Base-by-base conservation (phyloP, 352 stramenopile species). In the Achlya hypogyna region DNA sequence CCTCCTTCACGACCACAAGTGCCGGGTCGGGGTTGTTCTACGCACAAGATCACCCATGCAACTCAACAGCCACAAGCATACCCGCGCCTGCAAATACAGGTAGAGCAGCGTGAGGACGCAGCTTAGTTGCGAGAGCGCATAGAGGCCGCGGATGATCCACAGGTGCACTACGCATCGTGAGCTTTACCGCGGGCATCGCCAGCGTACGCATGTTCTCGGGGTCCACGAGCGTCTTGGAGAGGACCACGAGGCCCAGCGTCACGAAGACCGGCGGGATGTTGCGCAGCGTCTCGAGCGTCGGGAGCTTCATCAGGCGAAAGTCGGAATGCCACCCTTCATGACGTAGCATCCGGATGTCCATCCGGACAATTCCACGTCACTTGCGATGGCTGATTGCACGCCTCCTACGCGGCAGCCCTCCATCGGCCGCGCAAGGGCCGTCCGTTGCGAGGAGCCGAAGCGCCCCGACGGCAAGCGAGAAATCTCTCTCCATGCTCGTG, bases 11-110 rank as follows among this genome's bases (percentile, higher is more conserved):
- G 2, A 71, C 82, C 14, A 93, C 49, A 0, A 87, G 76, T 12
- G 81, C 84, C 4, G 80, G 67, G 58, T 93, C 84, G 42, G 81
- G 89, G 75, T 89, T 93, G 70, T 84, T 88, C 79, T 88, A 53
- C 38, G 51, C 1, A n/a, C 20, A 38, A 29, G 2, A 27, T 12
- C 28, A 29, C 43, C 29, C 8, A 62, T 5, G 0, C 38, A 25
- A 12, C n/a, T 28, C 2, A 27, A 42, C 18, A 63, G 34, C 20
- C 22, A 20, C 29, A 9, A 23, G 35, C 63, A 35, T 52, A 86
- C 78, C 72, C 74, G 81, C 32, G 82, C 73, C 69, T 87, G 83
- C 25, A 79, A 63, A 73, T 88, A 93, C 25, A 90, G 62, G 63
- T 76, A 79, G 58, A 77, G 53, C 51, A 93, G 65, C 27, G 82